Evolutionary conservation across 1,139 yeast genomes (phyloP).

Genomic region (Candida sanyaensis): DNA sequence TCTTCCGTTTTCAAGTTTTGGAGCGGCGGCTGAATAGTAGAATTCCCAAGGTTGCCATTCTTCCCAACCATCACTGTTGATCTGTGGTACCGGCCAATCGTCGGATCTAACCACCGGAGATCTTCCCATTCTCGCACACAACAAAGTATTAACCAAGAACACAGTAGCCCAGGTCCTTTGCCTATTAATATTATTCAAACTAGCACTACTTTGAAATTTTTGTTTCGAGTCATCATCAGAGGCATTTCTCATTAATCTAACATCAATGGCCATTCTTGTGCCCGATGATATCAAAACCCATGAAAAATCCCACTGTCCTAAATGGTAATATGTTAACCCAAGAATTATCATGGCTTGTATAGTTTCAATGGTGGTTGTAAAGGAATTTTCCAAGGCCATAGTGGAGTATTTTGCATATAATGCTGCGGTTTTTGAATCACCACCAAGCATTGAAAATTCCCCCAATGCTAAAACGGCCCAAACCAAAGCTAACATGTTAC

Average conservation of each 20-base stretch:
- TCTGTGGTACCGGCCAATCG: slow-evolving; percentile 26
- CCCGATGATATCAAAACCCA: slow-evolving; percentile 27
- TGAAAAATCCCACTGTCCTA: slow-evolving; percentile 28
- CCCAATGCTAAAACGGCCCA: slow-evolving; percentile 26
- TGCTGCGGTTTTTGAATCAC: slow-evolving; percentile 10
- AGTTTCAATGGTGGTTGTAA: slow-evolving; percentile 25
- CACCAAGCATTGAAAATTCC: slow-evolving; percentile 13
- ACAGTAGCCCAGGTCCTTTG: slow-evolving; percentile 29
- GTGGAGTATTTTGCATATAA: slow-evolving; percentile 23
- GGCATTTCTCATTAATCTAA: slow-evolving; percentile 22
- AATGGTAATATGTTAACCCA: slow-evolving; percentile 22
- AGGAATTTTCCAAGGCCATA: slow-evolving; percentile 24
- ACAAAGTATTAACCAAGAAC: slow-evolving; percentile 22
- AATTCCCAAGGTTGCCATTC: slow-evolving; percentile 27
- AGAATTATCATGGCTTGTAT: slow-evolving; percentile 25
- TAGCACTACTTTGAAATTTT: slow-evolving; percentile 8
- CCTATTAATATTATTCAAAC: slow-evolving; percentile 20
- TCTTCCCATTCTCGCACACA: slow-evolving; percentile 26
- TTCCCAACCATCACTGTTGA: slow-evolving; percentile 26
- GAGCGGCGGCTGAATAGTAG: slow-evolving; percentile 13
- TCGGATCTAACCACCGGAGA: slow-evolving; percentile 23
- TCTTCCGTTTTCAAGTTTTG: slow-evolving; percentile 21
- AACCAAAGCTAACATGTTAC: slow-evolving; percentile 21
- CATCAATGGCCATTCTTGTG: slow-evolving; percentile 28
- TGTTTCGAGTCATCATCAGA: slow-evolving; percentile 13